Evolutionary conservation across 2,329 filamentous ascomycete species (phyloP).

Genomic region (Penicillium sp.): DNA sequence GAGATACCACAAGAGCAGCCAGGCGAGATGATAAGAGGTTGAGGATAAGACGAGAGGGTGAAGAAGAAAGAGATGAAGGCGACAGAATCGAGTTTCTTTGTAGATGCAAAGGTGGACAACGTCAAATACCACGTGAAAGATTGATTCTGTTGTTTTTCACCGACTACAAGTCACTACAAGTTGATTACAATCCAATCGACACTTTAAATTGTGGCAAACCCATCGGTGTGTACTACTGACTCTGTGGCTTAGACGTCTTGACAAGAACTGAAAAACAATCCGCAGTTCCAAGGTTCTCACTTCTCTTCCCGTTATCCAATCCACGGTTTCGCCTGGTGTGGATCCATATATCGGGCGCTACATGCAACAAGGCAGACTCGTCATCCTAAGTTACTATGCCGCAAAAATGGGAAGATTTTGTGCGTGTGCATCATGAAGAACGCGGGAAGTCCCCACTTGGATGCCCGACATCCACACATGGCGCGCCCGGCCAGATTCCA

Average conservation of each 20-base stretch:
- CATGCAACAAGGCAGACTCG: not conserved
- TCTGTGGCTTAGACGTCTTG: slow-evolving; percentile 5
- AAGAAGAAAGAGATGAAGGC: not conserved
- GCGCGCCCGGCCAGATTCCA: not conserved
- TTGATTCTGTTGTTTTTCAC: not conserved
- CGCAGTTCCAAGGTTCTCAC: not conserved
- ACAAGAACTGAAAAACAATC: not conserved
- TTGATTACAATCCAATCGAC: not conserved
- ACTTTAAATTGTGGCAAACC: slow-evolving; percentile 12
- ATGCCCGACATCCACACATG: not conserved
- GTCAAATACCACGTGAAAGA: not conserved
- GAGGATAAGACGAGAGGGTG: not conserved
- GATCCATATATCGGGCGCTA: not conserved
- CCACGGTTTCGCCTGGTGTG: not conserved
- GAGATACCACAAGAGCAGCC: not conserved
- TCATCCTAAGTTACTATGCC: not conserved
- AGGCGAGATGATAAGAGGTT: not conserved
- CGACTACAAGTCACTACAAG: not conserved
- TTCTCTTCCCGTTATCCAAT: not conserved
- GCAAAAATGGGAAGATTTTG: not conserved
- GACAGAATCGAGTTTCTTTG: not conserved
- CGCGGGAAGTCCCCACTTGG: not conserved
- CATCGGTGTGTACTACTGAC: not conserved
- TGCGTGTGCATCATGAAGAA: not conserved
- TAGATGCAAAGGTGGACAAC: not conserved